Evolutionary conservation across 345 rosid genomes (phyloP).

Genomic region (Melastoma malabathricum): DNA sequence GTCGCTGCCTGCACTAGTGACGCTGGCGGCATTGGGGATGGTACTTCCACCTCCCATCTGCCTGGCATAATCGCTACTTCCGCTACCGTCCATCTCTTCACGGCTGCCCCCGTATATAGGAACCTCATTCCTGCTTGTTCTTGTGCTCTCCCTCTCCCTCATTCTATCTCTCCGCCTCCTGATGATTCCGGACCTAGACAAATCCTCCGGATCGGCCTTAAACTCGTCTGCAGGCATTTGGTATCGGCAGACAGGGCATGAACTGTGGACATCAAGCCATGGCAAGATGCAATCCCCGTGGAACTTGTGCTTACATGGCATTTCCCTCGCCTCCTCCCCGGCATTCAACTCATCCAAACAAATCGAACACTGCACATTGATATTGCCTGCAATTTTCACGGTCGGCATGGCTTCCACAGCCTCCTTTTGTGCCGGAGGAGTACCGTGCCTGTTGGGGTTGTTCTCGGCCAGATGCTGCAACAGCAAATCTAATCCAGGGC

Average conservation of each 20-base stretch:
- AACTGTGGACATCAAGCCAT: conserved; percentile 89
- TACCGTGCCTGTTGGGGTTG: conserved; percentile 62
- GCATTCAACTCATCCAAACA: conserved; percentile 75
- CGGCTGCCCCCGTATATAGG: neutral
- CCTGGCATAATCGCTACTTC: neutral
- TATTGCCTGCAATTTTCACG: conserved; percentile 29
- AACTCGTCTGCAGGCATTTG: conserved; percentile 65
- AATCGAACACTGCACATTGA: conserved; percentile 46
- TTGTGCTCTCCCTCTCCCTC: conserved; percentile 7
- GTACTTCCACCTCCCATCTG: conserved; percentile 6
- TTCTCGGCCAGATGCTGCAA: conserved; percentile 74
- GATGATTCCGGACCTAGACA: conserved; percentile 14
- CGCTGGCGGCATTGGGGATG: conserved; percentile 20
- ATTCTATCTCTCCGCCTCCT: conserved; percentile 21
- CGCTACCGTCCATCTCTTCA: conserved; percentile 19
- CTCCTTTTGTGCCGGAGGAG: conserved; percentile 72
- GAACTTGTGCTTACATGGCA: conserved; percentile 89
- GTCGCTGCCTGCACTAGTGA: conserved; percentile 37
- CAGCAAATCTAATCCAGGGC: conserved; percentile 67
- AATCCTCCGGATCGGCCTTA: conserved; percentile 32
- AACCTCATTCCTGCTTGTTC: conserved; percentile 2
- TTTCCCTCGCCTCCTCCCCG: conserved; percentile 54
- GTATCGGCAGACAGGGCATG: conserved; percentile 83
- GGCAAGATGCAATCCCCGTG: conserved; percentile 67
- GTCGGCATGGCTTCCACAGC: conserved; percentile 49